These are phyloP conservation scores for Russula sp. DNA, from an alignment of 768 basidiomycete genomes.

Conservation along the genomic window DNA sequence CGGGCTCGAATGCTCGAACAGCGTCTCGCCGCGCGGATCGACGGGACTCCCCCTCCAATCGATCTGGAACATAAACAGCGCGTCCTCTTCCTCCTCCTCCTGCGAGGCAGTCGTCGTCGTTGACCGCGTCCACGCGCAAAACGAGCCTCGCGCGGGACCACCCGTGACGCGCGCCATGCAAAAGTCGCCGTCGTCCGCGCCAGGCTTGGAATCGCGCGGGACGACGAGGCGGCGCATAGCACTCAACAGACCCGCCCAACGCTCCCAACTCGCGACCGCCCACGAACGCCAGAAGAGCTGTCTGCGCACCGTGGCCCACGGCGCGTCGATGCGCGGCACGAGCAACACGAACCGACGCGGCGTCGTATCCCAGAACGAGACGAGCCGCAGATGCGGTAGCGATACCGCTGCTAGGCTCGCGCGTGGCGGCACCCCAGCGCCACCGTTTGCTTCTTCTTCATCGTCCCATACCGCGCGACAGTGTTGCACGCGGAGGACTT, in stretches of 20 bases:
- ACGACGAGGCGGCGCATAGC: background rate
- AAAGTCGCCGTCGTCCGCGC: background rate
- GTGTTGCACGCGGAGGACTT: slow-evolving; percentile 11
- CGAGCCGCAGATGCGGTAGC: slow-evolving; percentile 1
- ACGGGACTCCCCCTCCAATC: slow-evolving; percentile 14
- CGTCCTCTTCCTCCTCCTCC: background rate
- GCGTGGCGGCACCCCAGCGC: background rate
- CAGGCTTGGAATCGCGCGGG: slow-evolving; percentile 1
- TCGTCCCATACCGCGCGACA: slow-evolving; percentile 16
- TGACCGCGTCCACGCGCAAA: slow-evolving; percentile 3
- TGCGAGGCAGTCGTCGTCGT: background rate
- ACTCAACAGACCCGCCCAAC: background rate
- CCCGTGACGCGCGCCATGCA: background rate
- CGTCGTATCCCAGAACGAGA: slow-evolving; percentile 14
- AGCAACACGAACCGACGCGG: slow-evolving; percentile 14
- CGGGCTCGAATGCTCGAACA: slow-evolving; percentile 14
- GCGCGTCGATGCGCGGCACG: slow-evolving; percentile 3
- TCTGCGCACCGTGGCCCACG: slow-evolving; percentile 4
- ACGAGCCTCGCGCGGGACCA: slow-evolving; percentile 7
- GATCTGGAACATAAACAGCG: slow-evolving; percentile 5
- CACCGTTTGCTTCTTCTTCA: background rate
- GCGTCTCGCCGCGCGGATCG: background rate
- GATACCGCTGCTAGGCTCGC: background rate
- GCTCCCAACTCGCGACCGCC: slow-evolving; percentile 12
- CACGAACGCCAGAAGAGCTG: slow-evolving; percentile 14